Evolutionary conservation across 2,329 filamentous ascomycete genomes (phyloP).

Genomic region (Ascochyta koolunga): DNA sequence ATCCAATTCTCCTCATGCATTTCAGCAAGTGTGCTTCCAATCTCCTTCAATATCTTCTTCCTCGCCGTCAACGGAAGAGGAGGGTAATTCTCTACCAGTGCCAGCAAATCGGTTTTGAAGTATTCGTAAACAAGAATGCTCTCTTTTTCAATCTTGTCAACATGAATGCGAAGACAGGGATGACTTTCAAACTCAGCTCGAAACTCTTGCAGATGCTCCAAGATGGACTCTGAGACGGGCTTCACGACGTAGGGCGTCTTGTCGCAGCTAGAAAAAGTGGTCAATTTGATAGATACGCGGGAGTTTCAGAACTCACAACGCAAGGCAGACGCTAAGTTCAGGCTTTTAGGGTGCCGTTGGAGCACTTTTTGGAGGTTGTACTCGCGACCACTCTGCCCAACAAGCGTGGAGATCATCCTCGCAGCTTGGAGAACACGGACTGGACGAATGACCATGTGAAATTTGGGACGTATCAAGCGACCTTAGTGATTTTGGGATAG

Average conservation of each 20-base stretch:
- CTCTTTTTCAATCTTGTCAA: conserved; percentile 4
- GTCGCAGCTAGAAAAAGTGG: not conserved
- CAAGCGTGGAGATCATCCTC: conserved; percentile 7
- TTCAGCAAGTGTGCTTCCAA: conserved; percentile 7
- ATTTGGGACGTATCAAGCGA: not conserved
- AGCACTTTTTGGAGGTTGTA: conserved; percentile 10
- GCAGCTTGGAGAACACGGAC: not conserved
- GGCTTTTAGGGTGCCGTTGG: conserved; percentile 13
- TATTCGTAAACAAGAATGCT: conserved; percentile 5
- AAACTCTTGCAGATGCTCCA: conserved; percentile 10
- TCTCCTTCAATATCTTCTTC: conserved; percentile 9
- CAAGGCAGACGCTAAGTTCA: conserved; percentile 10
- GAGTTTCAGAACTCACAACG: conserved; percentile 6
- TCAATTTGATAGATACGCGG: conserved; percentile 6
- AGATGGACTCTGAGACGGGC: conserved; percentile 10
- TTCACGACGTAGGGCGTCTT: conserved; percentile 9
- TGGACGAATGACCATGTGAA: not conserved
- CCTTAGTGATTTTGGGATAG: not conserved
- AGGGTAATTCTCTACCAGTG: conserved; percentile 12
- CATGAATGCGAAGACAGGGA: conserved; percentile 1
- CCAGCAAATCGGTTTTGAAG: conserved; percentile 4
- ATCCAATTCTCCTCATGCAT: conserved; percentile 15
- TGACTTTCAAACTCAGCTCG: conserved; percentile 6
- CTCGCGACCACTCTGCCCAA: conserved; percentile 13
- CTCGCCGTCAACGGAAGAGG: conserved; percentile 6